A percentile compares a stretch with the other conserved stretches of the same genome.
Evolutionary conservation across 495 filamentous ascomycete species (phyloP).

Genomic region (Penicillium waksmanii): DNA sequence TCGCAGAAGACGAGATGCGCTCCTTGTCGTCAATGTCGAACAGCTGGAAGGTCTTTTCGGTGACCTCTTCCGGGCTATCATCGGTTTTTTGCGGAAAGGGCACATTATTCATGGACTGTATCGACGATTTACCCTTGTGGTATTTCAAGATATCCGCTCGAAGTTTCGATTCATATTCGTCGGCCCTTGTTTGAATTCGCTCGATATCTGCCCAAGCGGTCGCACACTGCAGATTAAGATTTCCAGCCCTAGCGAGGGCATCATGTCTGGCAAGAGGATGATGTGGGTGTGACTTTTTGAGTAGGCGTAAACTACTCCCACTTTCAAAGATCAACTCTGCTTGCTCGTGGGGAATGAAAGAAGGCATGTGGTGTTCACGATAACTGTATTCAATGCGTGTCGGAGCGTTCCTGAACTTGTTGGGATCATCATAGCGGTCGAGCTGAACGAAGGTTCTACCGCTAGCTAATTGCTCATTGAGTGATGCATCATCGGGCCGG

Average conservation of each 20-base stretch:
- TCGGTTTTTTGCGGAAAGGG: not conserved
- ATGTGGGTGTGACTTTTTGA: constrained; percentile 72
- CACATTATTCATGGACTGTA: not conserved
- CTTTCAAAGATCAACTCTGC: constrained; percentile 73
- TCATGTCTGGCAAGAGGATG: constrained; percentile 69
- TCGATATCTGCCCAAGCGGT: constrained; percentile 79
- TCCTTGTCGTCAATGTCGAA: constrained; percentile 44
- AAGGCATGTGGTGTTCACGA: constrained; percentile 63
- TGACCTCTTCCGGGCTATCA: constrained; percentile 11
- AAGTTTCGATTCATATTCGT: constrained; percentile 61
- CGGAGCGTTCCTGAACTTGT: constrained; percentile 56
- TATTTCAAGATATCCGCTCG: constrained; percentile 47
- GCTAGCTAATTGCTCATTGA: constrained; percentile 45
- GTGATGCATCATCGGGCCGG: constrained; percentile 54
- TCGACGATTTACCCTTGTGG: constrained; percentile 23
- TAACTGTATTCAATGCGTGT: constrained; percentile 63
- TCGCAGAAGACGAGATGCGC: constrained; percentile 28
- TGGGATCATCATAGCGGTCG: constrained; percentile 50
- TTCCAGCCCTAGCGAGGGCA: constrained; percentile 44
- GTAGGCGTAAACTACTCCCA: constrained; percentile 73
- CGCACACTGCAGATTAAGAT: constrained; percentile 68
- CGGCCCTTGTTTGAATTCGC: constrained; percentile 60
- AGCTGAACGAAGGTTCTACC: constrained; percentile 63
- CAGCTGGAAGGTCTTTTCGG: constrained; percentile 37
- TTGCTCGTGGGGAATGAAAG: constrained; percentile 66